Evolutionary conservation across 2,329 filamentous ascomycete genomes (phyloP).

Genomic region (Thelonectria blattea): DNA sequence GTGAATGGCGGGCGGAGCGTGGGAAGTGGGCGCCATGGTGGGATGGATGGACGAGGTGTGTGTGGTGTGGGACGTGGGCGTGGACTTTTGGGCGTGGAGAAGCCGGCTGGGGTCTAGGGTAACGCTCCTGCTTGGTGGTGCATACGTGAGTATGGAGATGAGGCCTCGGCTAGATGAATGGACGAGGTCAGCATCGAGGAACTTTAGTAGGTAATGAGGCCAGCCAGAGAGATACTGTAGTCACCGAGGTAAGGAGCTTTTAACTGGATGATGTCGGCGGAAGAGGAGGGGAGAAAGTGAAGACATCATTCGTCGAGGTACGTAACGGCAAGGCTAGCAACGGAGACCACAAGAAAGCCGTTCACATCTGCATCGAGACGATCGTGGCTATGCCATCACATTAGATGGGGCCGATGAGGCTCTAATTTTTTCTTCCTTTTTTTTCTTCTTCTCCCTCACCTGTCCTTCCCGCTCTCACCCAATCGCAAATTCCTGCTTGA

Average conservation of each 20-base stretch:
- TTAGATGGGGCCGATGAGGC: background rate
- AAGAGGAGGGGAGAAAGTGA: no score
- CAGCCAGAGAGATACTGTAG: no score
- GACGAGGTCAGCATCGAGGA: background rate
- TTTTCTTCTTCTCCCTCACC: background rate
- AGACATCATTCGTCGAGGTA: background rate
- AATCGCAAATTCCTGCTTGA: background rate
- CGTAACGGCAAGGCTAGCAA: background rate
- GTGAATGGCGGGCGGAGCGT: background rate
- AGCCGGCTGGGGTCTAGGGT: constrained; percentile 17
- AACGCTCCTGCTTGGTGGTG: constrained; percentile 9
- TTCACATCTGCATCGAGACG: background rate
- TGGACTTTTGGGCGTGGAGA: background rate
- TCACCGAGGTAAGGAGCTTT: no score
- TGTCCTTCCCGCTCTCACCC: background rate
- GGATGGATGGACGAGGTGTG: constrained; percentile 1
- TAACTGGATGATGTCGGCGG: background rate
- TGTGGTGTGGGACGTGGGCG: constrained; percentile 5
- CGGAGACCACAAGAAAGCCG: background rate
- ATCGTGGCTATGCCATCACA: background rate
- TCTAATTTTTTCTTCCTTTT: background rate
- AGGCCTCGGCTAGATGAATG: background rate
- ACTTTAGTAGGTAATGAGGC: no score
- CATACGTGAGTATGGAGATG: background rate
- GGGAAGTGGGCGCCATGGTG: constrained; percentile 2